These are phyloP conservation scores for Lomentospora prolificans DNA, from an alignment of 2,329 filamentous ascomycete genomes.

Conservation along the genomic window DNA sequence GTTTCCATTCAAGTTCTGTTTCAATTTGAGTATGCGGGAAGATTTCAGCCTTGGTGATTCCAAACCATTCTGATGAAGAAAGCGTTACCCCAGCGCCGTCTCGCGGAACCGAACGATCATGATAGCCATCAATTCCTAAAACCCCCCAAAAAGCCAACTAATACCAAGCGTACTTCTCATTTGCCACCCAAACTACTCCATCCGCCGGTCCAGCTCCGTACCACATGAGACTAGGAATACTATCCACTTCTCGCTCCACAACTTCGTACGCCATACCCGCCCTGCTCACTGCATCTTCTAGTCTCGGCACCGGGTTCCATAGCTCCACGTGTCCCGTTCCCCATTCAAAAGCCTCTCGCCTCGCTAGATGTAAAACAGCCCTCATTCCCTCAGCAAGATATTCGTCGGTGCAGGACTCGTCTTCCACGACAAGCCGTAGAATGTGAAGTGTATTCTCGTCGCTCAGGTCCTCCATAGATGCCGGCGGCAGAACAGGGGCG, in stretches of 20 bases:
- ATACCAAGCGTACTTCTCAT: slow-evolving; percentile 74
- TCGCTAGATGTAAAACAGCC: slow-evolving; percentile 56
- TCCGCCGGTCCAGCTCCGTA: slow-evolving; percentile 44
- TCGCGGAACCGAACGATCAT: not conserved
- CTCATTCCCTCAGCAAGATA: slow-evolving; percentile 44
- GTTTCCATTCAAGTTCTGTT: not conserved
- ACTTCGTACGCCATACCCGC: slow-evolving; percentile 38
- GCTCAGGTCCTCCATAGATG: slow-evolving; percentile 30
- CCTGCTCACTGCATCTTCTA: slow-evolving; percentile 33
- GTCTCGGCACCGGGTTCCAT: slow-evolving; percentile 66
- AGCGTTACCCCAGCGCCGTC: too few species aligned
- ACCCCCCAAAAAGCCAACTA: slow-evolving; percentile 28
- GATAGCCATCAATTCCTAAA: not conserved
- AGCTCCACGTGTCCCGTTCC: slow-evolving; percentile 60
- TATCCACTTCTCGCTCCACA: slow-evolving; percentile 51
- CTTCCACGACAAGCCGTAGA: slow-evolving; percentile 58
- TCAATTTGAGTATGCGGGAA: too few species aligned
- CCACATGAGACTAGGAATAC: slow-evolving; percentile 65
- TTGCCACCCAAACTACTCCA: slow-evolving; percentile 60
- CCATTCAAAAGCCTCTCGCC: slow-evolving; percentile 62
- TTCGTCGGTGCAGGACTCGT: slow-evolving; percentile 26
- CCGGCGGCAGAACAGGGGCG: slow-evolving; percentile 12
- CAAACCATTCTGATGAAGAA: too few species aligned
- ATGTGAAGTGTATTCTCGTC: slow-evolving; percentile 61
- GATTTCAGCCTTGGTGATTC: too few species aligned